These are phyloP conservation scores for Mycena indigotica DNA, from an alignment of 768 basidiomycete species.

Conservation along the genomic window DNA sequence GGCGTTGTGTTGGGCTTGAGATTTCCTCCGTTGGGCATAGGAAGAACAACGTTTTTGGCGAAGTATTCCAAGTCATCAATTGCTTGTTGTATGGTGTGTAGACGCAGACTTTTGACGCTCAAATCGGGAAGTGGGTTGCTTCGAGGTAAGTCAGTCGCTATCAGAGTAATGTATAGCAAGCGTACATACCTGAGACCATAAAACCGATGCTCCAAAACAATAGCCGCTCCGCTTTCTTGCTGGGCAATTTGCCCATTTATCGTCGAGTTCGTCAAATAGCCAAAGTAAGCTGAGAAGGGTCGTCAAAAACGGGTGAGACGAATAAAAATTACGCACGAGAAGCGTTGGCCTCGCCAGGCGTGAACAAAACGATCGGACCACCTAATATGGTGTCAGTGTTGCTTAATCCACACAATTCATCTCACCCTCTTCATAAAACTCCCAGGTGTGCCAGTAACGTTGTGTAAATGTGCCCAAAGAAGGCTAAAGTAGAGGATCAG, in stretches of 20 bases:
- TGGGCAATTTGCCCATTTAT: constrained; percentile 68
- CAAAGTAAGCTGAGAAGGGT: constrained; percentile 38
- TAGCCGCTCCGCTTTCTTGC: constrained; percentile 61
- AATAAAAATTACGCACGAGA: constrained; percentile 35
- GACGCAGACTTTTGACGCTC: constrained; percentile 53
- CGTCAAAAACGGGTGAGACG: constrained; percentile 5
- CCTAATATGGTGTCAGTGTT: constrained; percentile 29
- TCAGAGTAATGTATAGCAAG: not conserved
- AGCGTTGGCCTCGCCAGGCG: constrained; percentile 67
- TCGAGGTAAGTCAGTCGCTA: not conserved
- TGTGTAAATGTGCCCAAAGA: constrained; percentile 74
- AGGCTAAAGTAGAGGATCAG: constrained; percentile 52
- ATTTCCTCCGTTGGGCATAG: constrained; percentile 65
- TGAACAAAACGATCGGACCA: constrained; percentile 64
- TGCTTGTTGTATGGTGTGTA: constrained; percentile 74
- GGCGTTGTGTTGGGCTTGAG: constrained; percentile 58
- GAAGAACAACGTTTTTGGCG: constrained; percentile 62
- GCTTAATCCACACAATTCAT: not conserved
- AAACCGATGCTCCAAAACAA: constrained; percentile 74
- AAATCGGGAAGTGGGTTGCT: constrained; percentile 72
- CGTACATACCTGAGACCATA: constrained; percentile 48
- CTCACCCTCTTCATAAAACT: constrained; percentile 60
- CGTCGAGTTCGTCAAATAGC: constrained; percentile 66
- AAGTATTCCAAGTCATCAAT: constrained; percentile 76
- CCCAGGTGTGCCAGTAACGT: constrained; percentile 70